Evolutionary conservation across 1,139 yeast species (phyloP), one percentile per base, ranked within the genome.

Genomic region (Torulaspora globosa): DNA sequence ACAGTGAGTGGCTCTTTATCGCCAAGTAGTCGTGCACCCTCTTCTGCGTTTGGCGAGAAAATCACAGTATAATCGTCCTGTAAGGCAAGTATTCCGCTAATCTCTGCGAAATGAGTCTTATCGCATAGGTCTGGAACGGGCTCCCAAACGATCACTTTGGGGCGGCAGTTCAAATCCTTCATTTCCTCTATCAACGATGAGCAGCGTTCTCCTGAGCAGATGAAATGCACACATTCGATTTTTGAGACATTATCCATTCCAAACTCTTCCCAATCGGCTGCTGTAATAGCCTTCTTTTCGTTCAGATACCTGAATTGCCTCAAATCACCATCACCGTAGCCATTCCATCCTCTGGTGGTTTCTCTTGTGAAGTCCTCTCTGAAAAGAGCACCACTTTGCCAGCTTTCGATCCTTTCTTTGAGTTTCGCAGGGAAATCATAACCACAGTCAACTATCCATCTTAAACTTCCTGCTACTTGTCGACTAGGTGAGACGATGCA

Each of bases 261-360:
- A 63, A 57, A 6, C 72, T 59, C 10, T 59, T 60, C 0, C 73
- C 53, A 65, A 64, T 90, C 97, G 0, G 66, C 66, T 1, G 79
- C 79, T 15, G 74, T 76, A 5, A 90, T 78, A 46, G 90, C 71
- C 48, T 71, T 73, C 65, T 85, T 87, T 2, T 82, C 80, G 0
- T 89, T 76, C 41, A 72, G 46, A 53, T 80, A 82, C 53, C 69
- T 70, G 61, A 82, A 82, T 3, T 64, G 53, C 46, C 92, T 65
- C 36, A 78, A 74, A 12, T 84, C 90, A 44, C 78, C 68, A 16
- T 70, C 80, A 2, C 78, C 81, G 60, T 89, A 89, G 39, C 72
- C 71, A 62, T 89, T 90, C 71, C 85, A 79, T 0, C 96, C 97
- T 43, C 95, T 68, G 0, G 96, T 84, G 3, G 97, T 88, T 46